A percentile compares a stretch with the other conserved stretches of the same genome.
These are phyloP conservation scores for Neurospora sp. DNA, from an alignment of 2,329 filamentous ascomycete species.

Conservation along the genomic window DNA sequence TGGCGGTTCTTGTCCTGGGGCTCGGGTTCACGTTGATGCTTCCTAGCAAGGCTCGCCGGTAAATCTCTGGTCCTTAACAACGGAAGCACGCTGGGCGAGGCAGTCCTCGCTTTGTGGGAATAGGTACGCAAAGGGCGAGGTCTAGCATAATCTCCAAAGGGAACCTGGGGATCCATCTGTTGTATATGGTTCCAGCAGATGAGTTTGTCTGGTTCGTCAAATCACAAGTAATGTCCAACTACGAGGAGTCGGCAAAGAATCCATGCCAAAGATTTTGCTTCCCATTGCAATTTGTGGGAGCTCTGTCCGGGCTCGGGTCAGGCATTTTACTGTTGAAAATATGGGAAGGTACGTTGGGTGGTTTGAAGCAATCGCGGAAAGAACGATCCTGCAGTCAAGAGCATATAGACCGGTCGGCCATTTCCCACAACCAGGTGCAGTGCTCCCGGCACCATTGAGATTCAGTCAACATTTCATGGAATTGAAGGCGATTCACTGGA, in stretches of 20 bases:
- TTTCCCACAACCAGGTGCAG: not conserved
- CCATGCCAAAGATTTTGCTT: not conserved
- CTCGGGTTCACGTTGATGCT: not conserved
- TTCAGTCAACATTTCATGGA: not conserved
- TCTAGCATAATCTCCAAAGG: not conserved
- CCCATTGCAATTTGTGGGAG: not conserved
- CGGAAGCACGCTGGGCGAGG: not conserved
- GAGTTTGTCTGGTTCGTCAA: slow-evolving; percentile 10
- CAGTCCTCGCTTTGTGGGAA: slow-evolving; percentile 7
- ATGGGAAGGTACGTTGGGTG: not conserved
- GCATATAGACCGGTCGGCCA: not conserved
- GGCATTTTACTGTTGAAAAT: not conserved
- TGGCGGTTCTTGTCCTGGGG: not conserved
- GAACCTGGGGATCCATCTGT: not conserved
- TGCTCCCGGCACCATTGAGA: not conserved
- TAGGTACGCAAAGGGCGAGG: slow-evolving; percentile 9
- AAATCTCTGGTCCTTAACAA: slow-evolving; percentile 2
- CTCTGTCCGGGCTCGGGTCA: not conserved
- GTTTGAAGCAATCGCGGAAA: not conserved
- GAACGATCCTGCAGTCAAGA: not conserved
- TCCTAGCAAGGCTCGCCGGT: not conserved
- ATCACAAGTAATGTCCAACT: not conserved
- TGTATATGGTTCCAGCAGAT: slow-evolving; percentile 7
- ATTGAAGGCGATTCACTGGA: not conserved
- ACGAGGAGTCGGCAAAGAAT: not conserved